Evolutionary conservation across 176 grass and related monocot genomes (phyloP).

Genomic region (Zea luxurians): DNA sequence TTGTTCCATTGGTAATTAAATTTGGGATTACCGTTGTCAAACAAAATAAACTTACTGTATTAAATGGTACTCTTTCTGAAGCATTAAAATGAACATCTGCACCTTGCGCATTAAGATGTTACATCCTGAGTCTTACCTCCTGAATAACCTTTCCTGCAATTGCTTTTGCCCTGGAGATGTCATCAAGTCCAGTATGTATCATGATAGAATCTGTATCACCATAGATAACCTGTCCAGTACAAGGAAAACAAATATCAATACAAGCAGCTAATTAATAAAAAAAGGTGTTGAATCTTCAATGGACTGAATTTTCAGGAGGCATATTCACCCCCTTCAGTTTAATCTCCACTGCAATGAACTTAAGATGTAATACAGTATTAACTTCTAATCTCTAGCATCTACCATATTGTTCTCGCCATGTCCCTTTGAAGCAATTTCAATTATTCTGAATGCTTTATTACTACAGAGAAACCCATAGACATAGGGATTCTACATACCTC

Average conservation of each 20-base stretch:
- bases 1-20: neutral
- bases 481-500: slow-evolving; percentile 61
- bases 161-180: slow-evolving; percentile 76
- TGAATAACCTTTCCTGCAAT: slow-evolving; percentile 97
- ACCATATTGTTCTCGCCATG: neutral
- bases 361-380: neutral
- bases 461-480: slow-evolving; percentile 11
- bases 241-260: slow-evolving; percentile 37
- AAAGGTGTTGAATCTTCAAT: neutral
- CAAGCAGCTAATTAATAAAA: slow-evolving; percentile 19
- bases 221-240: slow-evolving; percentile 78
- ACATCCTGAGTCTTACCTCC: slow-evolving; percentile 52
- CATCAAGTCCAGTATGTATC: slow-evolving; percentile 95
- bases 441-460: slow-evolving; percentile 22
- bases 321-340: neutral
- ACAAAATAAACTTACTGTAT: neutral
- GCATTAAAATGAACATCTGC: slow-evolving; percentile 17
- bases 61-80: slow-evolving; percentile 4
- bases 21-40: neutral
- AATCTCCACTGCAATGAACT: neutral
- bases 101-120: slow-evolving; percentile 15
- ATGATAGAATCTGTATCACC: slow-evolving; percentile 99
- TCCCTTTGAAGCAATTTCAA: neutral
- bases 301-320: neutral
- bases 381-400: neutral